phyloP scores from a whole-genome alignment of 2,329 filamentous ascomycete species.

The Graphilbum fragrans region DNA sequence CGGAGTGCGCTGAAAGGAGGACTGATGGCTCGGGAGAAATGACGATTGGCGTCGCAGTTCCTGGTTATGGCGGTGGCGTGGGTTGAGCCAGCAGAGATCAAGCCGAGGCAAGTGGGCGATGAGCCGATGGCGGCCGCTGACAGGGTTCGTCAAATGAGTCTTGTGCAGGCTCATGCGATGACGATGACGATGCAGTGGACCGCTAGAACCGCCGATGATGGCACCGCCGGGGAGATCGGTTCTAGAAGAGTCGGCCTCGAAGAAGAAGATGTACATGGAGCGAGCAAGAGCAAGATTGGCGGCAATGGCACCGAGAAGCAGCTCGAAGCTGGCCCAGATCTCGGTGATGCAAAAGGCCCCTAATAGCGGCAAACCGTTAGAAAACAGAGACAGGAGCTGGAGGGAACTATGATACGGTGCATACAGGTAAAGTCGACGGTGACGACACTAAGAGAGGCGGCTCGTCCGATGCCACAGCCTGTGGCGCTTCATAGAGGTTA shows the following conservation, averaged over 20 bases:
- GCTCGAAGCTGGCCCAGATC: conserved; percentile 12
- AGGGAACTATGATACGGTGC: neutral
- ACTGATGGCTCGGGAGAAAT: no score
- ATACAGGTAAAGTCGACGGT: conserved; percentile 15
- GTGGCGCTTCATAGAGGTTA: conserved; percentile 11
- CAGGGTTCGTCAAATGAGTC: no score
- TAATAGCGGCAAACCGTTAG: conserved; percentile 4
- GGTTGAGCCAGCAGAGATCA: no score
- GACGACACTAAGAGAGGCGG: conserved; percentile 12
- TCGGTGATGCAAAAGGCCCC: conserved; percentile 19
- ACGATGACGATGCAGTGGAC: neutral
- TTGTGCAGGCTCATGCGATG: no score
- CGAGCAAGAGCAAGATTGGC: conserved; percentile 13
- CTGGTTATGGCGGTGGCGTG: no score
- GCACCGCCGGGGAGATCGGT: neutral
- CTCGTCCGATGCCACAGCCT: conserved; percentile 14
- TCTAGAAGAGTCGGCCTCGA: neutral
- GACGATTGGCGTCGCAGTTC: no score
- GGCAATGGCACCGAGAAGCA: conserved; percentile 11
- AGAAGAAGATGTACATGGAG: conserved; percentile 14
- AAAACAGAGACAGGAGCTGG: no score
- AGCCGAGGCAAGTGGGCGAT: no score
- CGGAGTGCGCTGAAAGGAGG: no score
- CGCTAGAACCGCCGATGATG: neutral
- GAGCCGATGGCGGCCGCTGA: no score